Base-by-base conservation (phyloP, 1,284 basidiomycete genomes). In the Cryptococcus sp. region DNA sequence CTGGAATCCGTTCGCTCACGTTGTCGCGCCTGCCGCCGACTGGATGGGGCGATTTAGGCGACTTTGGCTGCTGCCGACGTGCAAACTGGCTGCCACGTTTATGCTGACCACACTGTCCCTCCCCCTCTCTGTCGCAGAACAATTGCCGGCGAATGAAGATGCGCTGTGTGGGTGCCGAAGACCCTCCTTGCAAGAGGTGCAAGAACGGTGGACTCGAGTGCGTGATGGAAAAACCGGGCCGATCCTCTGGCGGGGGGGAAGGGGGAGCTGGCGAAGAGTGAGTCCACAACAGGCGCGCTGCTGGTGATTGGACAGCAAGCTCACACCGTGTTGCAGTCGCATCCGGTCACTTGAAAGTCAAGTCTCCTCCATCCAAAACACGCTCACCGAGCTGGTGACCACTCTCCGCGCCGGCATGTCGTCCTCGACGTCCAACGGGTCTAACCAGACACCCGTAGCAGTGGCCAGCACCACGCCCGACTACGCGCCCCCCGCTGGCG, bases 131-230 rank as follows among this genome's bases (percentile, higher is more conserved):
- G 21, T 57, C 42, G 56, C 54, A 76, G 74, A 77, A 76, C 54
- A 71, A 77, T 56, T 78, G 77, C 48, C 57, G 77, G 7, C 56
- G 73, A 37, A 77, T 78, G 75, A 78, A 79, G 87, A 93, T 80
- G 91, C 68, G 77, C 8, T 79, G 78, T 56, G 75, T 78, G 2
- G 76, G 90, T 0, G 91, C 91, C 20, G 91, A 93, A 73, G 91
- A 91, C 66, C 91, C 91, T n/a, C 91, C 91, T 18, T 95, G 91
- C 77, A 86, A 88, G 69, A 84, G 91, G 39, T 95, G 91, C 75
- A 82, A 87, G 46, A 88, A 91, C 67, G 86, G 87, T 36, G 87
- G 88, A 1, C 80, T 93, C 13, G 89, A 91, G 49, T 94, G 91
- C 78, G 81, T 93, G 36, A 92, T 94, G 73, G 91, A 94, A 75